Conservation (phyloP, 495 filamentous ascomycete genomes). For the Penicillium odoratum region DNA sequence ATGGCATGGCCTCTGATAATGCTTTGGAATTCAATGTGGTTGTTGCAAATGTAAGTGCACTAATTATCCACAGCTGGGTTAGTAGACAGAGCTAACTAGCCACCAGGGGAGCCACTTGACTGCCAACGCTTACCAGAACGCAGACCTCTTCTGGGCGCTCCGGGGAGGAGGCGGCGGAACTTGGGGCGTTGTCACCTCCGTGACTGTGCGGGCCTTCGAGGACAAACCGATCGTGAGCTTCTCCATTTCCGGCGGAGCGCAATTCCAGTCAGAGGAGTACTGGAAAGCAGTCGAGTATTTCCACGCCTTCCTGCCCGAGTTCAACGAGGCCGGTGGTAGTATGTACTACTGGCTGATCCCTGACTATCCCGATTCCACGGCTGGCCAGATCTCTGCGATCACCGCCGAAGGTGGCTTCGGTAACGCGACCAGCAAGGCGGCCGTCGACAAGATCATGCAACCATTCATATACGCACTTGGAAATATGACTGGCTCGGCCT, state of each 20-base stretch:
- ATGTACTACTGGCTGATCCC: conserved; percentile 39
- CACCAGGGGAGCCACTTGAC: conserved; percentile 43
- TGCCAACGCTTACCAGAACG: conserved; percentile 38
- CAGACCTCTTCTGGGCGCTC: conserved; percentile 58
- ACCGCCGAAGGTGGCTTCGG: not conserved
- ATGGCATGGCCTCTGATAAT: conserved; percentile 39
- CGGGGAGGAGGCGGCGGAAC: conserved; percentile 45
- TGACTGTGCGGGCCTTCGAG: conserved; percentile 23
- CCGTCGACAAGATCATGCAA: not conserved
- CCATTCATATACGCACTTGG: not conserved
- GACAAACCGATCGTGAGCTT: not conserved
- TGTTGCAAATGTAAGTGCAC: conserved; percentile 36
- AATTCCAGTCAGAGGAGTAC: conserved; percentile 15
- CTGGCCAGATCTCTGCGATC: not conserved
- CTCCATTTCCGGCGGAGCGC: not conserved
- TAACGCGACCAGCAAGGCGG: not conserved
- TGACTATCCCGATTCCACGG: conserved; percentile 5
- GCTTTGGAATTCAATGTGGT: conserved; percentile 39
- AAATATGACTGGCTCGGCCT: not conserved
- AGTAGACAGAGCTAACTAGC: not conserved
- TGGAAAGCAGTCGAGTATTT: conserved; percentile 38
- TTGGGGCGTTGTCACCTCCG: conserved; percentile 52
- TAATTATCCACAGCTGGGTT: not conserved
- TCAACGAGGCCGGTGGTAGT: conserved; percentile 36
- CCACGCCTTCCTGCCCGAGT: conserved; percentile 23